Base-by-base conservation (phyloP, 441 rosid genomes). In the Metrosideros polymorpha region DNA sequence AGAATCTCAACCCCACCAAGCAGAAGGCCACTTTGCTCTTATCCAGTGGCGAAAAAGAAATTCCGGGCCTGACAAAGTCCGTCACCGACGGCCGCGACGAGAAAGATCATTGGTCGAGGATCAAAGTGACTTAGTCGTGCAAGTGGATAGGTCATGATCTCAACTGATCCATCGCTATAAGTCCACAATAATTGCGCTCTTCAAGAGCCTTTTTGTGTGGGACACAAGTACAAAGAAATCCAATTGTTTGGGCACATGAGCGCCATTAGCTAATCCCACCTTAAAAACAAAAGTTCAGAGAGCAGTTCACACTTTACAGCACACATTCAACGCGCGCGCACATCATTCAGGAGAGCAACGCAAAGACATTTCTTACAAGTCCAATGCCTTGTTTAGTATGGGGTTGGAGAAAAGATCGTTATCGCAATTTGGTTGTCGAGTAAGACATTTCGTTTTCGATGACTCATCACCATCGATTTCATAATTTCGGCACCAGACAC, bases 381-480 rank as follows among this genome's bases (percentile, higher is more conserved):
- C 35, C 77, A 35, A 66, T 32, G 27, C 45, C 45, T 39, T 66
- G 45, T 35, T 32, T 22, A 6, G 27, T 2, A 18, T 66, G 27
- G 35, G 45, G 45, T 35, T 32, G 45, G 43, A 35, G 10, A 24
- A 66, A 18, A 8, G 19, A 18, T 66, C 15, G 14, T 10, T 19
- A 66, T 5, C 7, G 25, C 7, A 24, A 35, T 35, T 66, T 19
- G 14, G 27, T 7, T 3, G 4, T 22, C 19, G 77, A 35, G 8
- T 66, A 35, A 35, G 77, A 19, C 77, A 4, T 86, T 86, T 89
- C 89, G 17, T 85, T 88, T 85, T 66, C 89, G 49, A 29, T 88
- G 88, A 86, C 88, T 49, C 88, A 88, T 86, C 88, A 77, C 32
- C 84, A 87, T 35, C 12, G 77, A 9, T 66, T 66, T 66, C 45